These are phyloP conservation scores for Suillus discolor DNA, from an alignment of 768 basidiomycete genomes.

Conservation along the genomic window DNA sequence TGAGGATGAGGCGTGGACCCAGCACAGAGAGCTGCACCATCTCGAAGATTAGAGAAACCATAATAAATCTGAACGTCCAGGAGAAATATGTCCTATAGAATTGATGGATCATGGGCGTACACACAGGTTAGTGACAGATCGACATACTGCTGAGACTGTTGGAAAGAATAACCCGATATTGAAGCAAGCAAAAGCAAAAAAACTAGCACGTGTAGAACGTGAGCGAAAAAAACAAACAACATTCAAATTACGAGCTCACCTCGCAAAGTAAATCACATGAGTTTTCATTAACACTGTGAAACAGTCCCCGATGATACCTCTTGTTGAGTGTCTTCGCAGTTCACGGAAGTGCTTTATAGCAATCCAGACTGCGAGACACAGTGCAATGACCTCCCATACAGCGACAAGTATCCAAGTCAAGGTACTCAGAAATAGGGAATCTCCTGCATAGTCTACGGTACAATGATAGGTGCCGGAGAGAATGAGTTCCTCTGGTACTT, in stretches of 20 bases:
- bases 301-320: not conserved
- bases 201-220: not conserved
- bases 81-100: not conserved
- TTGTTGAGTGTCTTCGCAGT: not conserved
- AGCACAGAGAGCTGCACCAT: not conserved
- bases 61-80: not conserved
- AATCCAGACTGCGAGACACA: not conserved
- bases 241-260: not conserved
- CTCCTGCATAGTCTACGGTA: not conserved
- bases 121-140: not conserved
- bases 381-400: not conserved
- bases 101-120: not conserved
- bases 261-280: not conserved
- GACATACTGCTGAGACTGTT: not conserved
- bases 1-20: not conserved
- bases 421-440: not conserved
- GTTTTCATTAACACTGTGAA: not conserved
- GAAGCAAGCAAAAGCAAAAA: not conserved
- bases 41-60: not conserved
- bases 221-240: not conserved
- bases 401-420: not conserved
- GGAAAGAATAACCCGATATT: not conserved
- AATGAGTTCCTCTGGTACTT: not conserved
- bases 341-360: not conserved
- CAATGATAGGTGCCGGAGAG: not conserved